Base-by-base conservation (phyloP, 129 eudicot species). In the Arctium minus region DNA sequence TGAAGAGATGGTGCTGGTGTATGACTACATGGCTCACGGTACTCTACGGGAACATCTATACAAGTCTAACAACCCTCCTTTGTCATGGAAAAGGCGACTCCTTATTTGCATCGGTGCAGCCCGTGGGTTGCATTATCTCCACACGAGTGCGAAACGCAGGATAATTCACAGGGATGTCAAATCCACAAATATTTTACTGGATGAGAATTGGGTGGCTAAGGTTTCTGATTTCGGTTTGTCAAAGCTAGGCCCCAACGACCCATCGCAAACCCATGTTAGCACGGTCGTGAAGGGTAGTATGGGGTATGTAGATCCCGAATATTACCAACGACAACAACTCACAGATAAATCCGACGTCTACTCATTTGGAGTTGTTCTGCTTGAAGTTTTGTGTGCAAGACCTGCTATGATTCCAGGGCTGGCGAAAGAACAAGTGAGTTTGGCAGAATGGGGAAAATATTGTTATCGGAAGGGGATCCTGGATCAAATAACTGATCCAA, bases 51-150 rank as follows among this genome's bases (percentile, higher is more conserved):
- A 87, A 60, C 90, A 88, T 80, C 79, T 90, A 6, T 88, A 75
- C 80, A 83, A 68, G 27, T 72, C 85, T 4, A 69, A 76, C 22
- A 90, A 86, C 30, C 62, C 90, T 30, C 86, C 82, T 11, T n/a
- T 88, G 38, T 15, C 86, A 8, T 90, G 94, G 92, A 85, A 86
- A 33, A 75, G 72, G 31, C 88, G 94, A 15, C 92, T 90, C 1
- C 72, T 75, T 7, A 88, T 90, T 62, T 88, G 90, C 86, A 82
- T 90, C 5, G 94, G 94, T 4, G 89, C 90, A 31, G 94, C 94
- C 6, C 70, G 80, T 73, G 94, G 92, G 72, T 76, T 89, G 76
- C 79, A 81, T 48, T 89, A 89, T 76, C 87, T 89, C 18, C 92
- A 89, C 75, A 81, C 87, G 0, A 86, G 90, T 27, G 87, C 87